Percentiles rank a stretch among this genome's conserved stretches.
These are phyloP conservation scores for Aureobasidium vineae DNA, from an alignment of 2,329 filamentous ascomycete species.

Conservation along the genomic window DNA sequence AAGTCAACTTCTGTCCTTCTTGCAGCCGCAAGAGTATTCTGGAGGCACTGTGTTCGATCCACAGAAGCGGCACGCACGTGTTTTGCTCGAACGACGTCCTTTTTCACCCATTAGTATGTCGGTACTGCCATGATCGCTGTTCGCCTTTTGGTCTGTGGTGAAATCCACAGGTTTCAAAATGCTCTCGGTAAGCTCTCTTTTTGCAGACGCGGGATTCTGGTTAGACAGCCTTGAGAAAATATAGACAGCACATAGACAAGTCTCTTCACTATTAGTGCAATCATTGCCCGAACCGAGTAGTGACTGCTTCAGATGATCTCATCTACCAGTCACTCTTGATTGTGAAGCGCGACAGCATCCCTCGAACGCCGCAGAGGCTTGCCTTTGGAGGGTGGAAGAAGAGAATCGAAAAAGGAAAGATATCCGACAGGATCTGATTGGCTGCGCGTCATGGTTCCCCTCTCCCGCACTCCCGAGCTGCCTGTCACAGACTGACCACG, in stretches of 20 bases:
- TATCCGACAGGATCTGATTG: neutral
- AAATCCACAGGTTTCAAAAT: neutral
- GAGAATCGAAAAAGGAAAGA: constrained; percentile 12
- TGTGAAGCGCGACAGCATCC: neutral
- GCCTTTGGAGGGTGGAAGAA: neutral
- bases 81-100: neutral
- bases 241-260: neutral
- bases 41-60: constrained; percentile 43
- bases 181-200: neutral
- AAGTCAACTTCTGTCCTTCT: constrained; percentile 37
- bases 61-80: constrained; percentile 36
- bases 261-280: neutral
- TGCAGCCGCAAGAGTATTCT: constrained; percentile 37
- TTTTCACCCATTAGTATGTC: neutral
- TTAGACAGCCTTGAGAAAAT: neutral
- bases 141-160: neutral
- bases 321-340: neutral
- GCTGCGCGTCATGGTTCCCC: constrained; percentile 6
- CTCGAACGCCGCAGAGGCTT: neutral
- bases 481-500: constrained; percentile 11
- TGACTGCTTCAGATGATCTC: neutral
- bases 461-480: constrained; percentile 8
- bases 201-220: neutral
- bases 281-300: neutral
- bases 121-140: neutral